A percentile compares a stretch with the other conserved stretches of the same genome.
These are phyloP conservation scores for Didymosphaeria variabile DNA, from an alignment of 2,329 filamentous ascomycete species.

Conservation along the genomic window DNA sequence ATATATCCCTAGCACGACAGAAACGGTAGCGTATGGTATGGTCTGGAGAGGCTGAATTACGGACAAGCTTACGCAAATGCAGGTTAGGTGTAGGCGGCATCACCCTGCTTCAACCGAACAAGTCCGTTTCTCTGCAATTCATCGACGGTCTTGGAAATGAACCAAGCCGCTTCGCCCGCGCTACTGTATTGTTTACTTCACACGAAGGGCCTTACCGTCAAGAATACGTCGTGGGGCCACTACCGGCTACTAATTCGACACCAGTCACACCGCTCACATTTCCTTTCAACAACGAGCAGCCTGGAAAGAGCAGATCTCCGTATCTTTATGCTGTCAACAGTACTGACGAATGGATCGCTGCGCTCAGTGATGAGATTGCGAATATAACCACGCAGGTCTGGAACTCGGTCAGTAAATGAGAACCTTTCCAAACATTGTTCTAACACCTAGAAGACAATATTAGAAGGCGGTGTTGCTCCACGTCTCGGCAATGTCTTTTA, in stretches of 20 bases:
- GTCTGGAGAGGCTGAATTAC: too few relatives aligned
- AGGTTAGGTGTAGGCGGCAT: conserved; percentile 13
- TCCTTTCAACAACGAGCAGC: conserved; percentile 30
- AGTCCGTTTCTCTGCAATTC: conserved; percentile 29
- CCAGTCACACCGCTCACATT: conserved; percentile 35
- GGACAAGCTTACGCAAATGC: background rate
- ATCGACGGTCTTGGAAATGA: conserved; percentile 21
- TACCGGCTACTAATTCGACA: conserved; percentile 56
- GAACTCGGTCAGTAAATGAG: conserved; percentile 28
- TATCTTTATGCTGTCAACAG: conserved; percentile 10
- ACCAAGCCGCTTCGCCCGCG: conserved; percentile 32
- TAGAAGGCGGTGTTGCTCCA: conserved; percentile 25
- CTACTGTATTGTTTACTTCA: conserved; percentile 27
- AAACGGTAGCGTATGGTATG: conserved; percentile 8
- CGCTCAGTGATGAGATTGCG: conserved; percentile 26
- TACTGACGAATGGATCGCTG: conserved; percentile 14
- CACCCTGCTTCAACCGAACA: conserved; percentile 30
- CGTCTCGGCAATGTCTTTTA: conserved; percentile 40
- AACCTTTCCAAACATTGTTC: background rate
- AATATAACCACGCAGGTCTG: conserved; percentile 34
- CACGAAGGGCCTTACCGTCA: conserved; percentile 46
- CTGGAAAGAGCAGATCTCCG: conserved; percentile 24
- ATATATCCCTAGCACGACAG: conserved; percentile 3
- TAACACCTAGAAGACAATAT: conserved; percentile 21
- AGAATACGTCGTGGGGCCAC: conserved; percentile 61